phyloP scores from a whole-genome alignment of 768 basidiomycete genomes.

The Mycena epipterygia region DNA sequence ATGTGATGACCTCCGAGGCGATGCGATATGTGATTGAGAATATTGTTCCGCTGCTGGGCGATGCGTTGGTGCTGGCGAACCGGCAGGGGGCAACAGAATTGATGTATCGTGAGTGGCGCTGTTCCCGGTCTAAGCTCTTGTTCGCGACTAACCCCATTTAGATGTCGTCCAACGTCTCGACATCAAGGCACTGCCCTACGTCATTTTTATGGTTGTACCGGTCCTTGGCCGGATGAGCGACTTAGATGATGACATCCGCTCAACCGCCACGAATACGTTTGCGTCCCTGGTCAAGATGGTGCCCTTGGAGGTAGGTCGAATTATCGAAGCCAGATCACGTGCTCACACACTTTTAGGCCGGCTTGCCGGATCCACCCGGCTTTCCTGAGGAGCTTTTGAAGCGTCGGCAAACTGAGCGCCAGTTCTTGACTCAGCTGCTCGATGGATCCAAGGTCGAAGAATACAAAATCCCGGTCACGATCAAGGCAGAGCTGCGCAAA shows the following conservation, averaged over 20 bases:
- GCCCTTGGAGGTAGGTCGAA: slow-evolving; percentile 84
- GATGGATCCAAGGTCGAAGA: slow-evolving; percentile 96
- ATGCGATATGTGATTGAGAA: slow-evolving; percentile 93
- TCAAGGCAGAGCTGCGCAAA: slow-evolving; percentile 95
- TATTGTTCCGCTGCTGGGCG: slow-evolving; percentile 85
- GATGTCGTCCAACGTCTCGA: slow-evolving; percentile 94
- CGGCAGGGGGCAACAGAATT: slow-evolving; percentile 93
- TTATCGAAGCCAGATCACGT: background rate
- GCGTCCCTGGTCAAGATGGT: slow-evolving; percentile 99
- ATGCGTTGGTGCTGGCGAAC: slow-evolving; percentile 78
- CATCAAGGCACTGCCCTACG: slow-evolving; percentile 94
- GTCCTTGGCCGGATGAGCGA: slow-evolving; percentile 99
- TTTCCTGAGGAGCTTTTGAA: slow-evolving; percentile 91
- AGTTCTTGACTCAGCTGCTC: slow-evolving; percentile 93
- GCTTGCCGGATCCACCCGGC: slow-evolving; percentile 94
- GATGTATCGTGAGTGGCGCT: slow-evolving; percentile 83
- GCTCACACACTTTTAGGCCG: slow-evolving; percentile 69
- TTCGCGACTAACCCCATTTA: slow-evolving; percentile 50
- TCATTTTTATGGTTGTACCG: slow-evolving; percentile 96
- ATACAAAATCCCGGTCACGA: slow-evolving; percentile 86
- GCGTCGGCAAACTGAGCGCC: slow-evolving; percentile 88
- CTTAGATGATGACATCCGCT: slow-evolving; percentile 89
- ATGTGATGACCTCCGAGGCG: slow-evolving; percentile 85
- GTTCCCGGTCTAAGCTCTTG: slow-evolving; percentile 3
- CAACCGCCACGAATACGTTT: slow-evolving; percentile 97